Base-by-base conservation (phyloP, 495 filamentous ascomycete genomes). In the Podospora pseudocomata region DNA sequence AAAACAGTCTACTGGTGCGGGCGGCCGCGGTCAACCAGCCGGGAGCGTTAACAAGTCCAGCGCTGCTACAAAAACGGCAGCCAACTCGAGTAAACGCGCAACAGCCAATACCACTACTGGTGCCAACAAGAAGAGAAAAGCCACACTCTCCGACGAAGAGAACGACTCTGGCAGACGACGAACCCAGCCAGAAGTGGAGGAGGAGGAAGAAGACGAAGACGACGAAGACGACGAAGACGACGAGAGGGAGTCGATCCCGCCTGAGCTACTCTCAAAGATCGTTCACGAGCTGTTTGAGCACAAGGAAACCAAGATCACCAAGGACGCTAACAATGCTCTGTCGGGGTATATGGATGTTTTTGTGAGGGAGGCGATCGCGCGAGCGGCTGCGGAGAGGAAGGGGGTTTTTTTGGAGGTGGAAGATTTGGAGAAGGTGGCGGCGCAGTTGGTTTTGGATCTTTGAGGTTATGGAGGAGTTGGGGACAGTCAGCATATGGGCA, bases 281-380 rank as follows among this genome's bases (percentile, higher is more conserved):
- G 79, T 98, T 34, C 89, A 96, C 73, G 86, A 93, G 66, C 87
- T 89, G 77, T 96, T 97, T 73, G 83, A 83, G 69, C 83, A 89
- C 65, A 84, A 87, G 54, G 86, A 62, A 3, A 94, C 89, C 2
- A 84, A 90, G 75, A 89, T 98, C 53, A 87, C 88, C 3, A 90
- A 88, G 73, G 91, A 93, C 62, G 96, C 95, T 19, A 88, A 93
- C 75, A 81, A 79, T 16, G 87, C 93, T 6, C 85, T 95, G 34
- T 91, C 86, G 3, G 92, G 90, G 80, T 98, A 98, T 74, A 86
- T 97, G 75, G 92, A 96, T 80, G 88, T 91, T 15, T 99, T 97
- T 83, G 91, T 97, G 66, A 84, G 91, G 70, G 95, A 99, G 81
- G 93, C 93, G 32, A 87, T 99, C 73, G 93, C 93, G 30, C 76